Conservation (phyloP, 768 basidiomycete species). For the Auricularia cornea region DNA sequence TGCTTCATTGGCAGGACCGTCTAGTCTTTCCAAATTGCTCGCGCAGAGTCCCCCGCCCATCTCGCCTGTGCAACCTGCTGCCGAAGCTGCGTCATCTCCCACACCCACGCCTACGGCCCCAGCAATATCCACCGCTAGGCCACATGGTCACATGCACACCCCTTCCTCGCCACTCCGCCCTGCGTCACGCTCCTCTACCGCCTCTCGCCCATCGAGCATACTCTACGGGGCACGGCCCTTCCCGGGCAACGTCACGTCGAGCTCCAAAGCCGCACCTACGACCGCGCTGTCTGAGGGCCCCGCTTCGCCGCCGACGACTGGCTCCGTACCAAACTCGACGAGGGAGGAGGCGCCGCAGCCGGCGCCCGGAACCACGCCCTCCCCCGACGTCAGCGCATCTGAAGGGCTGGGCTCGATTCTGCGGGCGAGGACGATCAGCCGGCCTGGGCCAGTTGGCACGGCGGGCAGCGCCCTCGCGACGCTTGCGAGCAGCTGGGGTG, state of each 20-base stretch:
- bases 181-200: slow-evolving; percentile 61
- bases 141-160: slow-evolving; percentile 27
- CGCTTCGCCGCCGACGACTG: slow-evolving; percentile 37
- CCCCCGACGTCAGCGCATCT: slow-evolving; percentile 52
- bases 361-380: slow-evolving; percentile 27
- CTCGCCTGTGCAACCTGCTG: slow-evolving; percentile 25
- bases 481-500: slow-evolving; percentile 58
- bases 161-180: slow-evolving; percentile 57
- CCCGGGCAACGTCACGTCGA: slow-evolving; percentile 34
- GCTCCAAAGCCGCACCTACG: slow-evolving; percentile 55
- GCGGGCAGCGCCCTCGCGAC: slow-evolving; percentile 47
- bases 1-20: slow-evolving; percentile 26
- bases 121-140: slow-evolving; percentile 30
- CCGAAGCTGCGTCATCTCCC: slow-evolving; percentile 13
- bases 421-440: slow-evolving; percentile 14
- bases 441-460: slow-evolving; percentile 13
- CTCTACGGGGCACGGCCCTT: slow-evolving; percentile 42
- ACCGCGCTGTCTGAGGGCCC: slow-evolving; percentile 56
- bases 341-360: slow-evolving; percentile 12
- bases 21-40: slow-evolving; percentile 13
- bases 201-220: slow-evolving; percentile 61
- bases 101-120: slow-evolving; percentile 22
- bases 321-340: slow-evolving; percentile 16
- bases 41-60: slow-evolving; percentile 12
- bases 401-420: slow-evolving; percentile 48